These are phyloP conservation scores for Corymbia maculata DNA, from an alignment of 345 rosid genomes.

Conservation along the genomic window DNA sequence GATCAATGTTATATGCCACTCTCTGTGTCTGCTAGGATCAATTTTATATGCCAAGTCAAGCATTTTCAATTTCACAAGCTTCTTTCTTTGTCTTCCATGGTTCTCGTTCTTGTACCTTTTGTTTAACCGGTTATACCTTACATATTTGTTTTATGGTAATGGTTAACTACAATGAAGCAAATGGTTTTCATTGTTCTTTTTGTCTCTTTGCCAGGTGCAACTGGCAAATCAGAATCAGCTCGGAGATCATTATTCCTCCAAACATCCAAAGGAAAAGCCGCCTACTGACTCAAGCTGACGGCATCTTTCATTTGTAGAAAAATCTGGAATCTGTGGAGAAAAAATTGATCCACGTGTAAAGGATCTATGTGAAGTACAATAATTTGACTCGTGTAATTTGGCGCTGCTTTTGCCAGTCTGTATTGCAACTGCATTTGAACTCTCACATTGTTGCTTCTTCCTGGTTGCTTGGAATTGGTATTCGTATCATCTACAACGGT, in stretches of 20 bases:
- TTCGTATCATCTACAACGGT: neutral
- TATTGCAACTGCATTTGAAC: neutral
- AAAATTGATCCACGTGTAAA: neutral
- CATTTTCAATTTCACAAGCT: neutral
- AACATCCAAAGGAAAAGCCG: slow-evolving; percentile 64
- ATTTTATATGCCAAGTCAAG: neutral
- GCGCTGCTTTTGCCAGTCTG: neutral
- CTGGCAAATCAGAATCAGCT: slow-evolving; percentile 64
- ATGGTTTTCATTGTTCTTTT: neutral
- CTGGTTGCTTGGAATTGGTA: neutral
- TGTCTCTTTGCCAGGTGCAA: slow-evolving; percentile 24
- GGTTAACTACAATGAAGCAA: neutral
- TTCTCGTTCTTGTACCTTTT: neutral
- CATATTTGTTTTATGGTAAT: neutral
- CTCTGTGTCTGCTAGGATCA: neutral
- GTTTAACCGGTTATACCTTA: neutral
- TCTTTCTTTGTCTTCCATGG: neutral
- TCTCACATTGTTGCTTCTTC: neutral
- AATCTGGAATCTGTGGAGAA: neutral
- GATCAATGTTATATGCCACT: no score
- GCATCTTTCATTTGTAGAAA: neutral
- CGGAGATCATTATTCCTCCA: slow-evolving; percentile 53
- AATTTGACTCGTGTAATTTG: neutral
- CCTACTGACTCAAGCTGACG: slow-evolving; percentile 37
- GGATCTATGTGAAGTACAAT: neutral